Evolutionary conservation across 495 filamentous ascomycete genomes (phyloP).

Genomic region (Podospora australis): DNA sequence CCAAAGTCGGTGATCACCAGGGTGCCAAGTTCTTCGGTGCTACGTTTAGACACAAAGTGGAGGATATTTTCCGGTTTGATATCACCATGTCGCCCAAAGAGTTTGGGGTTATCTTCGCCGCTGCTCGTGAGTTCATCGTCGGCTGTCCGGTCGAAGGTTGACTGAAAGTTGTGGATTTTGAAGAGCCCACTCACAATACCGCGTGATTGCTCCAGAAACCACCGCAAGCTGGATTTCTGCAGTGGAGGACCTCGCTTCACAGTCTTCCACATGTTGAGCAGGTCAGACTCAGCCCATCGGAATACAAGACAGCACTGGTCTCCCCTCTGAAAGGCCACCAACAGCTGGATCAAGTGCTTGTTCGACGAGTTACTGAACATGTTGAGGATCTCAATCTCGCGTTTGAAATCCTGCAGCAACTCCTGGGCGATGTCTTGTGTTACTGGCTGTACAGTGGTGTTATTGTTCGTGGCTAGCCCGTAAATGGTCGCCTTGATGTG

Average conservation of each 20-base stretch:
- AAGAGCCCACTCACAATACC: slow-evolving; percentile 2
- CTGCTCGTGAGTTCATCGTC: too few relatives aligned
- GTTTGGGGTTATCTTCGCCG: slow-evolving; percentile 1
- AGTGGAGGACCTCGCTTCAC: neutral
- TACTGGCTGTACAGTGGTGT: too few relatives aligned
- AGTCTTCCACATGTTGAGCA: slow-evolving; percentile 1
- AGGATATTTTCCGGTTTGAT: slow-evolving; percentile 20
- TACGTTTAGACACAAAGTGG: neutral
- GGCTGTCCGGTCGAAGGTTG: neutral
- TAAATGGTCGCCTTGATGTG: slow-evolving; percentile 4
- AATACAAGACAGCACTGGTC: slow-evolving; percentile 10
- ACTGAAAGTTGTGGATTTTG: slow-evolving; percentile 1
- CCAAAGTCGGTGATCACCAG: slow-evolving; percentile 14
- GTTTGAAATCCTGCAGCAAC: slow-evolving; percentile 1
- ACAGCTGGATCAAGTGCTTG: slow-evolving; percentile 5
- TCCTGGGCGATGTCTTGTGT: too few relatives aligned
- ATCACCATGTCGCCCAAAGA: slow-evolving; percentile 15
- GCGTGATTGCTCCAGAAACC: slow-evolving; percentile 4
- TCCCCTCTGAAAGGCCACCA: slow-evolving; percentile 5
- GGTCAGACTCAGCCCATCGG: slow-evolving; percentile 10
- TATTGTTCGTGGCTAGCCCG: too few relatives aligned
- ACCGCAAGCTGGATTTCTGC: neutral
- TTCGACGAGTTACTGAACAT: neutral
- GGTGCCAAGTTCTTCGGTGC: neutral
- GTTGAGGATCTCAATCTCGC: slow-evolving; percentile 8